Evolutionary conservation across 768 basidiomycete species (phyloP), one percentile per base, ranked within the genome.

Genomic region (Kwoniella newhampshirensis): DNA sequence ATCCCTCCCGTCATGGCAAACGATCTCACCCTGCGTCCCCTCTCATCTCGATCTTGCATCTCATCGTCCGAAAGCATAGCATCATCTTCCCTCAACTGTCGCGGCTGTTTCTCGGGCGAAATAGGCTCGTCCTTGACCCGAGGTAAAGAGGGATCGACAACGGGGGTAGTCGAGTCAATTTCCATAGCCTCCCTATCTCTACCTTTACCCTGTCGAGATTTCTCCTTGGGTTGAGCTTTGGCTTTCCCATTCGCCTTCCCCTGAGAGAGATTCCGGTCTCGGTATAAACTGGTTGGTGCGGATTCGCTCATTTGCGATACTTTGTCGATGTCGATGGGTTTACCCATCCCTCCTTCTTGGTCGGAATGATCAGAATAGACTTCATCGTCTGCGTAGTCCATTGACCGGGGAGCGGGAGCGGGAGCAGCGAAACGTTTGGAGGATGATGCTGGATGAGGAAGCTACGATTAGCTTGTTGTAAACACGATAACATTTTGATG

Each of bases 361-460:
- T 70, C 66, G 35, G 71, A 71, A 37, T 64, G 54, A 39, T 76
- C 75, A 32, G 71, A 73, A 50, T 76, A 74, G 6, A 54, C 51
- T 51, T 73, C 66, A 4, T 59, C 61, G 32, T 66, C 60, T 23
- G 59, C 62, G 8, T 59, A 41, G 51, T 46, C 45, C 20, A 23
- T 20, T 5, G 28, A 35, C 1, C 53, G 48, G n/a, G 58, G 54
- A 17, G 52, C 48, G 17, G 61, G 30, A 4, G 59, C 39, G 20
- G 58, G 48, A 9, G 54, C 57, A 47, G 58, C 56, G 28, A 57
- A 50, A 11, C 52, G 52, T 12, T 58, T 41, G 8, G 54, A 41
- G 1, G 54, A 52, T 6, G 47, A 54, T 3, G 54, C 50, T 58
- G 9, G 13, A 32, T 25, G 1, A 36, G 9, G 15, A 25, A 44